A percentile compares a stretch with the other conserved stretches of the same genome.
These are phyloP conservation scores for Lactarius psammicola DNA, from an alignment of 768 basidiomycete species.

Conservation along the genomic window DNA sequence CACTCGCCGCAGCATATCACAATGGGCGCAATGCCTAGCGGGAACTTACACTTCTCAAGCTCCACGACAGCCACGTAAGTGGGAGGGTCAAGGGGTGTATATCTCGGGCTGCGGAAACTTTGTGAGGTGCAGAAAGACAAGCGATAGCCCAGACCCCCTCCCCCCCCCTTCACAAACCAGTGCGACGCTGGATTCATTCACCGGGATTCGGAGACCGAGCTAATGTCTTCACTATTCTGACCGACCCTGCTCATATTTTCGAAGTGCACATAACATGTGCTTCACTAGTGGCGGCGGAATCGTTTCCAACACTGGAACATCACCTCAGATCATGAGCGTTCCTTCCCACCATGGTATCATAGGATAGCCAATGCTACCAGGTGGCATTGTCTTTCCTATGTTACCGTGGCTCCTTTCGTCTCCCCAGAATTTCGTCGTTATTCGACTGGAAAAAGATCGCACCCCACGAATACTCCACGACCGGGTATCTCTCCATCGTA, in stretches of 20 bases:
- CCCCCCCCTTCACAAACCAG: neutral
- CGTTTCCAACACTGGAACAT: slow-evolving; percentile 1
- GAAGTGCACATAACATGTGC: too few species aligned
- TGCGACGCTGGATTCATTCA: neutral
- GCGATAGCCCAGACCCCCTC: neutral
- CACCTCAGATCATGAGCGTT: neutral
- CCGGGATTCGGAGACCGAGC: neutral
- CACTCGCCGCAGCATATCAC: neutral
- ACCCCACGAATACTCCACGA: neutral
- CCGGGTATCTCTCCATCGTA: neutral
- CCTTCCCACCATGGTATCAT: neutral
- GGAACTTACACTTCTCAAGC: neutral
- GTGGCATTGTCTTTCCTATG: neutral
- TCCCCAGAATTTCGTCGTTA: neutral
- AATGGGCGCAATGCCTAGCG: neutral
- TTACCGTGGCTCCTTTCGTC: slow-evolving; percentile 2
- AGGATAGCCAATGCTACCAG: neutral
- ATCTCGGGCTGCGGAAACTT: too few species aligned
- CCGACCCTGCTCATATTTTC: neutral
- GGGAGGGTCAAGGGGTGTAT: neutral
- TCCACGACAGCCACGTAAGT: neutral
- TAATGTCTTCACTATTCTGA: neutral
- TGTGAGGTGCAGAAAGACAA: neutral
- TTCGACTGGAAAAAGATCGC: neutral
- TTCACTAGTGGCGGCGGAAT: neutral